Evolutionary conservation across 2,329 filamentous ascomycete genomes (phyloP).

Genomic region (Trichophaea hybrida): DNA sequence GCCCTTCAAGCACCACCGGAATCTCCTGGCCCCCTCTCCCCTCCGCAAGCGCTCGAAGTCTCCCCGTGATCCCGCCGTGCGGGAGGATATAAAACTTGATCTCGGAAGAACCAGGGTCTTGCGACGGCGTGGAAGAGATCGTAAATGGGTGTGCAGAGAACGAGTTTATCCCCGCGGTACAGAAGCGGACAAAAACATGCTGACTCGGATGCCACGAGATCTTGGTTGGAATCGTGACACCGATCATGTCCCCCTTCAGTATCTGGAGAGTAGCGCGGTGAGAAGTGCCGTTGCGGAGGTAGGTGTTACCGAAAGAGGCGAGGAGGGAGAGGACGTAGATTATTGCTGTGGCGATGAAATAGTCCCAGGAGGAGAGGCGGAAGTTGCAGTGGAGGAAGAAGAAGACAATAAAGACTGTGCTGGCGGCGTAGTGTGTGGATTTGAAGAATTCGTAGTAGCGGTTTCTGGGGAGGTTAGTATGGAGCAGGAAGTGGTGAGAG

Average conservation of each 20-base stretch:
- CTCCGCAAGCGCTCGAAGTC: background rate
- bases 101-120: background rate
- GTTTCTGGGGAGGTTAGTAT: background rate
- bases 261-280: background rate
- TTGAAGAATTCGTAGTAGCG: constrained; percentile 4
- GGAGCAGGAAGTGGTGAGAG: no score
- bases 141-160: background rate
- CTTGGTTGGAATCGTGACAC: background rate
- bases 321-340: background rate
- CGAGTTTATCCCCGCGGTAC: background rate
- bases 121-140: background rate
- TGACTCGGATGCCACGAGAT: background rate
- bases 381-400: constrained; percentile 1
- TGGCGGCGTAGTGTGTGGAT: background rate
- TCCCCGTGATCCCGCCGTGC: background rate
- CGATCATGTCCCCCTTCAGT: background rate
- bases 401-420: background rate
- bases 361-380: background rate
- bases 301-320: background rate
- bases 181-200: background rate
- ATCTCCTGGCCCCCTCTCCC: background rate
- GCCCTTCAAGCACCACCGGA: background rate
- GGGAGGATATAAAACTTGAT: background rate
- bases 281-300: background rate
- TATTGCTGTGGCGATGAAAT: background rate